Conservation (phyloP, 1,284 basidiomycete species). For the Cutaneotrichosporon mucoides region DNA sequence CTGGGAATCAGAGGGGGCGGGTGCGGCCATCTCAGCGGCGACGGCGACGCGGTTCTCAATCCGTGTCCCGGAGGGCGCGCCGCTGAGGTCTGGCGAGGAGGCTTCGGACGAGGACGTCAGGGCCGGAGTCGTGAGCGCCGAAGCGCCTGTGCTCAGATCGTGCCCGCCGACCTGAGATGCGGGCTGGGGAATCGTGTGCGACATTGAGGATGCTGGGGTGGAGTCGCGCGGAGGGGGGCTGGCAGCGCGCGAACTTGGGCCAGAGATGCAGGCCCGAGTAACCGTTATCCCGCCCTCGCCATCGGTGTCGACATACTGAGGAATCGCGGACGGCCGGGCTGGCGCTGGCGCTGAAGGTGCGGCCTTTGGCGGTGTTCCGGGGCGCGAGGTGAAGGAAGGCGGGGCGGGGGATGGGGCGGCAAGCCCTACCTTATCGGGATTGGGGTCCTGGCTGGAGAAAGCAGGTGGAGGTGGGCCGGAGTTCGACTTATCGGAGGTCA, state of each 20-base stretch:
- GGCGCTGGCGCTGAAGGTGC: no score
- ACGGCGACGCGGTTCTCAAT: conserved; percentile 8
- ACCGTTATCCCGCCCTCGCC: conserved; percentile 3
- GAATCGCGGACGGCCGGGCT: no score
- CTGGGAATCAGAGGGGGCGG: background rate
- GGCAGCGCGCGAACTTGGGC: background rate
- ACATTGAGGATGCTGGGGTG: no score
- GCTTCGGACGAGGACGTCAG: background rate
- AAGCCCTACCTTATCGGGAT: background rate
- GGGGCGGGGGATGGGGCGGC: background rate
- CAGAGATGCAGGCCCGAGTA: background rate
- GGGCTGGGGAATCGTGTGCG: background rate
- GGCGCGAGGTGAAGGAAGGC: background rate
- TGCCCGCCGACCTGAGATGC: no score
- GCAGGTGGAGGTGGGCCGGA: background rate
- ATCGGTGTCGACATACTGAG: background rate
- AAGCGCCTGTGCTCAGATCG: background rate
- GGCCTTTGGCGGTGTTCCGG: background rate
- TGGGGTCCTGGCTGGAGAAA: background rate
- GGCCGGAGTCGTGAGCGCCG: background rate
- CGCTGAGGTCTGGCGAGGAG: background rate
- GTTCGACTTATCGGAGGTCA: background rate
- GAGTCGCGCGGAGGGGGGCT: background rate
- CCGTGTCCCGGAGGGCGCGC: background rate
- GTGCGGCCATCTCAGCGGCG: conserved; percentile 5